Base-by-base conservation (phyloP, 805 yeast species). In the Lachancea fermentati region DNA sequence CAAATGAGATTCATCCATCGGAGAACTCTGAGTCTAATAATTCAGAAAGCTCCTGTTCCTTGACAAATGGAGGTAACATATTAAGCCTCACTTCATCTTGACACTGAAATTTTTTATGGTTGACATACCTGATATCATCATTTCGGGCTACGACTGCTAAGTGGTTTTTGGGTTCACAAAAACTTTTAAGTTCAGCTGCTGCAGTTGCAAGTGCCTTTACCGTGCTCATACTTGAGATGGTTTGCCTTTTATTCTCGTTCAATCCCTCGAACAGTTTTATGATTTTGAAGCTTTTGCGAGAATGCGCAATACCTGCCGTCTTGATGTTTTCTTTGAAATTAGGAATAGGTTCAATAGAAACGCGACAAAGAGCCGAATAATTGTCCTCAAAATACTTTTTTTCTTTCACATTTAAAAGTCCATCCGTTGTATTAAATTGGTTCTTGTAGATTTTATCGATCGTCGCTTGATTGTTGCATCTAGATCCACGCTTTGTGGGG, bases 161-260 rank as follows among this genome's bases (percentile, higher is more conserved):
- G 9, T 7, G 9, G 26, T 22, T 7, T 7, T 22, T 22, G 26
- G 26, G 26, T 7, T 22, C 26, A 22, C 9, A 22, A 22, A 7
- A 22, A 22, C 26, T 11, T 22, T 22, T 7, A 11, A 22, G 11
- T 22, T 22, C 26, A 22, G 7, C 26, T 22, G 9, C 26, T 11
- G 9, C 9, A 22, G 26, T 22, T 22, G 42, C 42, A n/a, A 32
- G 11, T 8, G 38, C 28, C 34, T 53, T 49, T 2, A 43, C 47
- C 26, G 53, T 47, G 36, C 57, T 58, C 56, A 60, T 57, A 5
- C 48, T 55, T n/a, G 54, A 50, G 8, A 42, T 54, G 22, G 45
- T 42, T n/a, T 45, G 35, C 24, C 44, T 51, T 11, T 37, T 44
- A 16, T 47, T 39, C 1, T 33, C 31, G 4, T 40, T 36, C 32